Conservation (phyloP, 495 filamentous ascomycete genomes). For the Aspergillus carlsbadensis region DNA sequence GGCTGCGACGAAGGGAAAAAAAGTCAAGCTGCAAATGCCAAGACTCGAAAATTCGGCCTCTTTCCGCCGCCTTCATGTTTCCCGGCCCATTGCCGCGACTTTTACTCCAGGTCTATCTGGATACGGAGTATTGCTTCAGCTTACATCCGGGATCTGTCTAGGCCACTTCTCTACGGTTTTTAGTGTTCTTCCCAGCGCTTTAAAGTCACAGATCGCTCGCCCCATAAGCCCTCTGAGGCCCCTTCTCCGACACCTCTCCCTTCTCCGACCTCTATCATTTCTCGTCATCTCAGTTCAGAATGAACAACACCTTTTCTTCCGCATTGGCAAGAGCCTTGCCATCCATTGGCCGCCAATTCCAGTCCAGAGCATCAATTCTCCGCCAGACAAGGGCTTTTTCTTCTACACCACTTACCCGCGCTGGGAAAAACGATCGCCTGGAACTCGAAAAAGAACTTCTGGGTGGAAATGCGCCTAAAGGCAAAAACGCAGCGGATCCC, state of each 20-base stretch:
- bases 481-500: constrained; percentile 28
- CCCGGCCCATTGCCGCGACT: constrained; percentile 24
- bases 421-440: constrained; percentile 18
- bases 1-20: constrained; percentile 34
- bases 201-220: too few relatives aligned
- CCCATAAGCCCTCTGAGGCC: not conserved
- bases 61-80: constrained; percentile 36
- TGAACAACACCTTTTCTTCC: constrained; percentile 39
- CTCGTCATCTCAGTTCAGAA: constrained; percentile 18
- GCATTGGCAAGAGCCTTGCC: constrained; percentile 35
- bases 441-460: constrained; percentile 36
- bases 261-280: not conserved
- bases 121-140: not conserved
- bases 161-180: not conserved
- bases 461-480: constrained; percentile 18
- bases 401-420: constrained; percentile 21
- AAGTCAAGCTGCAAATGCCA: constrained; percentile 41
- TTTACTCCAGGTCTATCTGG: not conserved
- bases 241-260: not conserved
- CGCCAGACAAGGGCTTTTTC: constrained; percentile 30
- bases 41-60: constrained; percentile 48
- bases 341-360: constrained; percentile 33
- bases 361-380: constrained; percentile 18
- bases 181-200: too few relatives aligned
- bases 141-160: not conserved